phyloP scores from a whole-genome alignment of 2,329 filamentous ascomycete genomes.

The Diaporthe citriasiana region DNA sequence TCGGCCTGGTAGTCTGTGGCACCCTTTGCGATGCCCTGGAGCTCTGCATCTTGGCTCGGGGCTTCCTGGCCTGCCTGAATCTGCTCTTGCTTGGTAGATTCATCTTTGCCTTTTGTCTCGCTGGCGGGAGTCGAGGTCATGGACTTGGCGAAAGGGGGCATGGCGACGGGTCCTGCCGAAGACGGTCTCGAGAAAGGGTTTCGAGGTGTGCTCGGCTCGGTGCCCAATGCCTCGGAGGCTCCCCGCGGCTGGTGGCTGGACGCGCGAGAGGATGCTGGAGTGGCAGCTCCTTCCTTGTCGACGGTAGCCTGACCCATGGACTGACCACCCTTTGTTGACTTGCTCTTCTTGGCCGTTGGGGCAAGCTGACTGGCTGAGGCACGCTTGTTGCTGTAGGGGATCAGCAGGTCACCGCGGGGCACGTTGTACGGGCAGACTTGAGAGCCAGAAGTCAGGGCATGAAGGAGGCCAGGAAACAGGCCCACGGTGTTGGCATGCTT shows the following conservation, averaged over 20 bases:
- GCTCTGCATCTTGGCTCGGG: background rate
- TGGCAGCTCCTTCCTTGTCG: background rate
- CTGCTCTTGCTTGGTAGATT: background rate
- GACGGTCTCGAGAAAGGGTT: conserved; percentile 15
- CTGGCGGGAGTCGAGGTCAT: background rate
- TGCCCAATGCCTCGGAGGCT: background rate
- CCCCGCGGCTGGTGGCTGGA: background rate
- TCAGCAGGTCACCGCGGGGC: background rate
- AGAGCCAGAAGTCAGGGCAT: background rate
- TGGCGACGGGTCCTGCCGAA: background rate
- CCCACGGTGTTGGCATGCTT: background rate
- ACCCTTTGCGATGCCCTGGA: background rate
- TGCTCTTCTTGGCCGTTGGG: background rate
- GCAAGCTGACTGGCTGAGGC: background rate
- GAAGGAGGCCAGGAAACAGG: background rate
- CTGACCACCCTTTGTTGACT: rapidly evolving
- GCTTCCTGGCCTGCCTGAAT: background rate
- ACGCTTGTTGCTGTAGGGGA: background rate
- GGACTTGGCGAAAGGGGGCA: background rate
- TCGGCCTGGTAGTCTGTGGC: background rate
- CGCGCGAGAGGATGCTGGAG: background rate
- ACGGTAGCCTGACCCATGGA: background rate
- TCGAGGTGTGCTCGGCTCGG: background rate
- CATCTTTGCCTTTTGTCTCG: background rate
- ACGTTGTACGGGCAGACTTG: background rate